Percentiles rank a stretch among this genome's conserved stretches.
Conservation (phyloP, 495 filamentous ascomycete genomes). For the Xylaria sp. region DNA sequence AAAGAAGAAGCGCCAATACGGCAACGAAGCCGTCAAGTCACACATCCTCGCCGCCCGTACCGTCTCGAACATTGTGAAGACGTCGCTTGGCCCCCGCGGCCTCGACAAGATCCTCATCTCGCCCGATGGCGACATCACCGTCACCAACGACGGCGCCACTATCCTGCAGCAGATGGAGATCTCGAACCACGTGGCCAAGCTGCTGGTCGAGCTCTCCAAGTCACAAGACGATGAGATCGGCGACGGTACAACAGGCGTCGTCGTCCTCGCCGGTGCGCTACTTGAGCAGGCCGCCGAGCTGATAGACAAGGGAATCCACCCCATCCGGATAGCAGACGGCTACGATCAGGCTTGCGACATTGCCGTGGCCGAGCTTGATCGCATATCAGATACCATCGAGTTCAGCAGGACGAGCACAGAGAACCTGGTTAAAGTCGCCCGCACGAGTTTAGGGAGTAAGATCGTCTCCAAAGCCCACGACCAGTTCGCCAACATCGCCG, state of each 20-base stretch:
- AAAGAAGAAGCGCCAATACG: slow-evolving; percentile 96
- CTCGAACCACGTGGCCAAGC: slow-evolving; percentile 95
- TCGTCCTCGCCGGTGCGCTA: slow-evolving; percentile 93
- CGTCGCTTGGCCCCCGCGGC: slow-evolving; percentile 92
- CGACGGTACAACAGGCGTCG: slow-evolving; percentile 97
- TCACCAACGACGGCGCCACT: slow-evolving; percentile 98
- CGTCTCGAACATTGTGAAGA: slow-evolving; percentile 96
- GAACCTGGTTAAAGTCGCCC: slow-evolving; percentile 91
- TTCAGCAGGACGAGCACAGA: slow-evolving; percentile 78
- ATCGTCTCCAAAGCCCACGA: slow-evolving; percentile 99
- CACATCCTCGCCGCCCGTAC: slow-evolving; percentile 97
- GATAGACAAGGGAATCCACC: slow-evolving; percentile 99
- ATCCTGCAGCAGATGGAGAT: slow-evolving; percentile 99
- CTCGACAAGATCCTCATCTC: slow-evolving; percentile 99
- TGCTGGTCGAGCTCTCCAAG: slow-evolving; percentile 97
- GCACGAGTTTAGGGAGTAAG: slow-evolving; percentile 96
- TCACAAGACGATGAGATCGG: slow-evolving; percentile 99
- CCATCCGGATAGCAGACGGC: slow-evolving; percentile 96
- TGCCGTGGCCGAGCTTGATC: slow-evolving; percentile 87
- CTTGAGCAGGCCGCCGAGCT: slow-evolving; percentile 97
- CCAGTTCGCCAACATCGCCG: slow-evolving; percentile 95
- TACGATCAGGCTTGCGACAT: slow-evolving; percentile 98
- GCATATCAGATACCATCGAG: slow-evolving; percentile 87
- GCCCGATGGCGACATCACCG: slow-evolving; percentile 97
- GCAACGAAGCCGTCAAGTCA: slow-evolving; percentile 95